phyloP scores from a whole-genome alignment of 2,329 filamentous ascomycete genomes.

The Gaeumannomyces tritici region DNA sequence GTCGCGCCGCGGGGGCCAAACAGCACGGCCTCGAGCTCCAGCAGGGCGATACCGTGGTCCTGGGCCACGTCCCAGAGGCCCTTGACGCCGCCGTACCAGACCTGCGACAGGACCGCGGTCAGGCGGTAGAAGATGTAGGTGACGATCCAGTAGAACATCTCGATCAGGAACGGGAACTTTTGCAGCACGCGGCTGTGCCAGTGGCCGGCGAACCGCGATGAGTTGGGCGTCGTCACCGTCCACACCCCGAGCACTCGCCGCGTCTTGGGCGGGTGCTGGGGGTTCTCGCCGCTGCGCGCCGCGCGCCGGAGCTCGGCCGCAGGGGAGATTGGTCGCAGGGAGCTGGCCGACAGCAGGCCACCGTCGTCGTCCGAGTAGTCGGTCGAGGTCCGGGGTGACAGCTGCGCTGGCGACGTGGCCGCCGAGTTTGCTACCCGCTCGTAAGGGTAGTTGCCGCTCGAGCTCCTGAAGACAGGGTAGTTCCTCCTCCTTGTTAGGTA shows the following conservation, averaged over 20 bases:
- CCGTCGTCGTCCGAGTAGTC: conserved; percentile 8
- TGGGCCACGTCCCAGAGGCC: conserved; percentile 35
- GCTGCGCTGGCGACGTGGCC: conserved; percentile 7
- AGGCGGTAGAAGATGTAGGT: conserved; percentile 55
- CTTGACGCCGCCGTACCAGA: conserved; percentile 37
- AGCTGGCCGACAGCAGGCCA: conserved; percentile 5
- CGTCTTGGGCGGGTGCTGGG: conserved; percentile 16
- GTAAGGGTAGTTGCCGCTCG: not conserved
- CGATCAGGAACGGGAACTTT: conserved; percentile 58
- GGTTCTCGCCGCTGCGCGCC: not conserved
- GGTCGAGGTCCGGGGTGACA: conserved; percentile 10
- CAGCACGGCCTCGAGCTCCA: conserved; percentile 26
- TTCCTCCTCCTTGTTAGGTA: conserved; percentile 24
- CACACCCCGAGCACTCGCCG: conserved; percentile 19
- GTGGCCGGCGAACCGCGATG: conserved; percentile 46
- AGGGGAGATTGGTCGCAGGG: not conserved
- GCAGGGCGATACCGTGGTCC: conserved; percentile 29
- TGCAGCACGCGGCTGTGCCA: conserved; percentile 50
- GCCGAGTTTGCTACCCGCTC: conserved; percentile 3
- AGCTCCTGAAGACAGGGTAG: conserved; percentile 21
- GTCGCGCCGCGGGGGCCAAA: conserved; percentile 13
- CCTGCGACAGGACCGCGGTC: conserved; percentile 41
- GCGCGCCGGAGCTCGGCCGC: conserved; percentile 7
- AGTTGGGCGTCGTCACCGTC: conserved; percentile 38
- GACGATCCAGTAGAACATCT: conserved; percentile 67